phyloP scores from a whole-genome alignment of 1,284 basidiomycete species.

The Tilletia walkeri region DNA sequence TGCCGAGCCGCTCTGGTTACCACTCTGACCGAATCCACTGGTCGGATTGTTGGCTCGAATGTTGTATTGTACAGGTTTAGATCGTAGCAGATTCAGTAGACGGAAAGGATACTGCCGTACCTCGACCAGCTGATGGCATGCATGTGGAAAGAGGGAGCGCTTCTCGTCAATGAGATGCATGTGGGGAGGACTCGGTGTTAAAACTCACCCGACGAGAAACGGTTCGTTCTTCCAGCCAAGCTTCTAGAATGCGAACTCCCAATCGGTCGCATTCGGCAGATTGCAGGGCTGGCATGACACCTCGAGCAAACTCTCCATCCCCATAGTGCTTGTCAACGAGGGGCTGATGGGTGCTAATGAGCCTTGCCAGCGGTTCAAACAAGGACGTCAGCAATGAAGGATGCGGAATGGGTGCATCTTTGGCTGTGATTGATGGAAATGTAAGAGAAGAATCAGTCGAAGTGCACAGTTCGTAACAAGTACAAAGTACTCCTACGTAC shows the following conservation, averaged over 20 bases:
- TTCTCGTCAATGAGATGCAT: background rate
- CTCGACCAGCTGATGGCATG: constrained; percentile 19
- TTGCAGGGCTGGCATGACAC: constrained; percentile 70
- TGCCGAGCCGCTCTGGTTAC: background rate
- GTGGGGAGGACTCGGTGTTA: background rate
- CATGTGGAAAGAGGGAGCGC: background rate
- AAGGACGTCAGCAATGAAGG: constrained; percentile 66
- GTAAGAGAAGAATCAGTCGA: background rate
- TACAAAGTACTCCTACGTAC: background rate
- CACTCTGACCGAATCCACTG: background rate
- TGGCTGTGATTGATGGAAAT: background rate
- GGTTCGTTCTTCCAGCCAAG: constrained; percentile 72
- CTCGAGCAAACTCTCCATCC: constrained; percentile 39
- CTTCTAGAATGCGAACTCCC: constrained; percentile 71
- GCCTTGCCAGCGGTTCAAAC: constrained; percentile 91
- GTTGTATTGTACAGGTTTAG: constrained; percentile 9
- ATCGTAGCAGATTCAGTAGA: constrained; percentile 3
- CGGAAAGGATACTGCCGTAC: constrained; percentile 22
- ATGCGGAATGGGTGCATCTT: constrained; percentile 11
- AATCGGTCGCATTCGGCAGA: constrained; percentile 78
- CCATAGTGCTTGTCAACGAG: constrained; percentile 97
- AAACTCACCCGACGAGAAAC: constrained; percentile 32
- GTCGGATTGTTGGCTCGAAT: background rate
- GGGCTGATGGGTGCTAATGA: constrained; percentile 94
- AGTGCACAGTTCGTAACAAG: background rate